These are phyloP conservation scores for Venustampulla echinocandica DNA, from an alignment of 495 filamentous ascomycete genomes.

Conservation along the genomic window DNA sequence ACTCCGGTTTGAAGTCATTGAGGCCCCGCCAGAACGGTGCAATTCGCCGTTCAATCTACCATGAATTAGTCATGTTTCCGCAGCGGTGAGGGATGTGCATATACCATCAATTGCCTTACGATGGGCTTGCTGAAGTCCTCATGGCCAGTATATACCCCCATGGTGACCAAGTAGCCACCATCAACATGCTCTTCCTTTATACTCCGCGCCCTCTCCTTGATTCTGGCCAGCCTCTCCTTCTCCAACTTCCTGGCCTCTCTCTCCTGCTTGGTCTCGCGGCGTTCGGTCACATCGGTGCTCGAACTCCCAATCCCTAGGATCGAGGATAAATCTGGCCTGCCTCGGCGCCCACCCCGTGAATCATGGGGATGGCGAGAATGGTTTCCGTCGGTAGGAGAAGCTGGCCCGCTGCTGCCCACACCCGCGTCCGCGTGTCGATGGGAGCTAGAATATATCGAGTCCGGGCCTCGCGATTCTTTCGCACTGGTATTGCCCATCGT, in stretches of 20 bases:
- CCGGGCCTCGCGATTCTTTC: slow-evolving; percentile 18
- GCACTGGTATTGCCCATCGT: slow-evolving; percentile 20
- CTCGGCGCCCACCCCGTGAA: slow-evolving; percentile 35
- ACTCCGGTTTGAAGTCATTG: slow-evolving; percentile 77
- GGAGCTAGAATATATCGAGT: slow-evolving; percentile 13
- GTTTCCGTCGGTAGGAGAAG: slow-evolving; percentile 17
- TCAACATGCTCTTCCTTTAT: slow-evolving; percentile 90
- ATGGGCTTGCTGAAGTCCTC: slow-evolving; percentile 90
- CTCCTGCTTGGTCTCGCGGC: slow-evolving; percentile 84
- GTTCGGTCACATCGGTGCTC: slow-evolving; percentile 34
- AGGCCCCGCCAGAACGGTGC: slow-evolving; percentile 94
- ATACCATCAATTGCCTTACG: slow-evolving; percentile 87
- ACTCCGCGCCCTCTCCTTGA: slow-evolving; percentile 83
- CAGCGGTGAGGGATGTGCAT: no score
- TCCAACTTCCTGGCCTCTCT: slow-evolving; percentile 78
- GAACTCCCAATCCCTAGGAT: slow-evolving; percentile 39
- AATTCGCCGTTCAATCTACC: slow-evolving; percentile 79
- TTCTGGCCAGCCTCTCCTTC: slow-evolving; percentile 61
- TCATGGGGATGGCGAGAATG: slow-evolving; percentile 17
- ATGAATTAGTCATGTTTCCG: slow-evolving; percentile 7
- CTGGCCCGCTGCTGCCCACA: slow-evolving; percentile 3
- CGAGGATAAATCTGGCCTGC: slow-evolving; percentile 47
- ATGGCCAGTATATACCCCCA: slow-evolving; percentile 82
- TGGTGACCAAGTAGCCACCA: slow-evolving; percentile 88
- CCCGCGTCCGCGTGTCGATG: slow-evolving; percentile 20